A percentile compares a stretch with the other conserved stretches of the same genome.
These are phyloP conservation scores for Yamadazyma mexicana DNA, from an alignment of 1,139 yeast species.

Conservation along the genomic window DNA sequence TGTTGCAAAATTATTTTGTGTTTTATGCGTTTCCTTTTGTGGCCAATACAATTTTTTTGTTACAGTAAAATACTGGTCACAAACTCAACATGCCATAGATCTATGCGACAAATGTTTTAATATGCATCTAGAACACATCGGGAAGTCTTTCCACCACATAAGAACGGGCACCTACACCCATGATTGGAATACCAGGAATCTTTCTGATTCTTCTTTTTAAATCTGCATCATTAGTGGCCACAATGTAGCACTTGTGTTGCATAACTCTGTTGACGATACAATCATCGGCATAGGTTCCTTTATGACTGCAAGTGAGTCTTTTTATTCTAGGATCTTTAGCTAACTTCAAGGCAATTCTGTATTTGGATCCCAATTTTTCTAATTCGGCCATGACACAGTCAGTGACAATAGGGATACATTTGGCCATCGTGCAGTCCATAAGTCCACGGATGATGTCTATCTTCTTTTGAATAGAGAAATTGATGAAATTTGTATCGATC, in stretches of 20 bases:
- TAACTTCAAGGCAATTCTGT: constrained; percentile 84
- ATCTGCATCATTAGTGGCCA: constrained; percentile 98
- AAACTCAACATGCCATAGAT: too few relatives aligned
- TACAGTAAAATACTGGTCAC: too few relatives aligned
- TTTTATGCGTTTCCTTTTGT: neutral
- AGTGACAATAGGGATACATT: constrained; percentile 92
- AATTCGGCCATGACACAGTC: constrained; percentile 98
- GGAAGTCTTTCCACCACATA: constrained; percentile 94
- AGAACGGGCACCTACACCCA: constrained; percentile 93
- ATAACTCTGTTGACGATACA: constrained; percentile 89
- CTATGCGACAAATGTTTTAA: too few relatives aligned
- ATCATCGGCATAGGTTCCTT: constrained; percentile 98
- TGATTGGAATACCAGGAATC: constrained; percentile 93
- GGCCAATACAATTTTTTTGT: neutral
- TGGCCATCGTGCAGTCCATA: constrained; percentile 94
- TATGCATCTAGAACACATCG: constrained; percentile 74
- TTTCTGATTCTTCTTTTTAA: constrained; percentile 89
- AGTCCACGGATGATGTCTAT: constrained; percentile 90
- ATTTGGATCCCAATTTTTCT: constrained; percentile 92
- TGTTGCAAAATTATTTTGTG: neutral
- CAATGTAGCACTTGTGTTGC: constrained; percentile 95
- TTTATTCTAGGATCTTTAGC: constrained; percentile 94
- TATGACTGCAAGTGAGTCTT: constrained; percentile 84
- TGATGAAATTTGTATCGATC: constrained; percentile 94
- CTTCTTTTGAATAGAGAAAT: constrained; percentile 92